A percentile compares a stretch with the other conserved stretches of the same genome.
phyloP scores from a whole-genome alignment of 2,329 filamentous ascomycete genomes.

The Coniochaeta sp. region DNA sequence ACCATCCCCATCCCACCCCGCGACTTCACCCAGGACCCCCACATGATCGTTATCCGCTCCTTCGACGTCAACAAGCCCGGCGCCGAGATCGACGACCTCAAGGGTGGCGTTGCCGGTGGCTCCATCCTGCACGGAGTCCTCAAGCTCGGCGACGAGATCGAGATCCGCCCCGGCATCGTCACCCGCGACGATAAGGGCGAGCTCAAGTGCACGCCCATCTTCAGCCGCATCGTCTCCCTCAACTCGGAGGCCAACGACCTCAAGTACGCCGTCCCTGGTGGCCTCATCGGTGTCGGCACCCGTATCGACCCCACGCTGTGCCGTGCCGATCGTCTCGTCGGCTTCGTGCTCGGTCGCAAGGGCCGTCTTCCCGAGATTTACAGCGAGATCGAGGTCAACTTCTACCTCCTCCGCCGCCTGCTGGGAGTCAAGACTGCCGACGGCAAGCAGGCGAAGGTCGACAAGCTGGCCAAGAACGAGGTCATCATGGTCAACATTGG shows the following conservation, averaged over 20 bases:
- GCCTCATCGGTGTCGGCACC: constrained; percentile 96
- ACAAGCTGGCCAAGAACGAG: constrained; percentile 96
- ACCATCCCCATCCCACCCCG: constrained; percentile 87
- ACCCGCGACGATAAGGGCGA: constrained; percentile 89
- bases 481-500: constrained; percentile 99
- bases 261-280: constrained; percentile 96
- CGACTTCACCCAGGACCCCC: constrained; percentile 86
- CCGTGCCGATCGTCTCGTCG: constrained; percentile 96
- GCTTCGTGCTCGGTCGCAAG: constrained; percentile 93
- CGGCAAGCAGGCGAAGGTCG: constrained; percentile 98
- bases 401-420: constrained; percentile 90
- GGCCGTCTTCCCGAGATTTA: constrained; percentile 94
- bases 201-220: constrained; percentile 95
- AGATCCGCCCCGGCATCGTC: constrained; percentile 97
- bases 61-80: constrained; percentile 99
- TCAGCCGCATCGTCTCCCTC: constrained; percentile 87
- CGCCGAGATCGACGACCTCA: constrained; percentile 96
- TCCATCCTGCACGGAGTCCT: constrained; percentile 94
- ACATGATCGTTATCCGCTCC: constrained; percentile 99
- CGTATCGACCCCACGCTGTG: constrained; percentile 96
- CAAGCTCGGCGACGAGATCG: constrained; percentile 95
- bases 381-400: constrained; percentile 98
- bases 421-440: constrained; percentile 97
- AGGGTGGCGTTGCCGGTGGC: constrained; percentile 97
- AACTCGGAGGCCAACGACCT: constrained; percentile 98